Evolutionary conservation across 2,329 filamentous ascomycete genomes (phyloP).

Genomic region (Aspergillus japonicus): DNA sequence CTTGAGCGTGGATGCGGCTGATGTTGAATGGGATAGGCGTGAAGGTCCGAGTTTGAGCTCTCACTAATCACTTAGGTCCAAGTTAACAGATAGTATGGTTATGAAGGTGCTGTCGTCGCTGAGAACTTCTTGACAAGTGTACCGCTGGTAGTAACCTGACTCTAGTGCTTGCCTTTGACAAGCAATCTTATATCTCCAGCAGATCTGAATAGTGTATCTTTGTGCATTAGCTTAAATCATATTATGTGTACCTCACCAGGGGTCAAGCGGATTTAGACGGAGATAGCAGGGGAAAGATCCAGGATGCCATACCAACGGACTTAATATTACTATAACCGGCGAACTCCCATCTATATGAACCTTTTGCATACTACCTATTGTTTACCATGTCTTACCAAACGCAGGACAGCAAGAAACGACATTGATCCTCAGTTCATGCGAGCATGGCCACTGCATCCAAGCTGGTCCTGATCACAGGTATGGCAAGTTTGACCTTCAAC

Average conservation of each 20-base stretch:
- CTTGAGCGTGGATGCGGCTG: too few relatives aligned
- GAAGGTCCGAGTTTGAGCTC: too few relatives aligned
- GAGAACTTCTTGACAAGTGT: too few relatives aligned
- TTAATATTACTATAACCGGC: not conserved
- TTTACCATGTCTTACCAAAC: not conserved
- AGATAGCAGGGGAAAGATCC: not conserved
- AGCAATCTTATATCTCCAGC: too few relatives aligned
- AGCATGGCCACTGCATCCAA: not conserved
- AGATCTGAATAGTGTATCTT: not conserved
- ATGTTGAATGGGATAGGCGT: too few relatives aligned
- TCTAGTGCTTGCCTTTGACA: too few relatives aligned
- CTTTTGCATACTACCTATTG: not conserved
- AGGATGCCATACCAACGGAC: not conserved
- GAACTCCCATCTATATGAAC: not conserved
- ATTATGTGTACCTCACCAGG: too few relatives aligned
- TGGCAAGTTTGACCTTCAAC: not conserved
- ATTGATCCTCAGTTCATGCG: not conserved
- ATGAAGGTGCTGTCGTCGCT: too few relatives aligned
- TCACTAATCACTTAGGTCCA: too few relatives aligned
- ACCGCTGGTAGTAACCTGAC: too few relatives aligned
- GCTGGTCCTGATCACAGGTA: constrained; percentile 5
- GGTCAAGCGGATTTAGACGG: not conserved
- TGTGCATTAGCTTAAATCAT: not conserved
- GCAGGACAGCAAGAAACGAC: not conserved
- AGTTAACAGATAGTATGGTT: too few relatives aligned